These are phyloP conservation scores for Cetradonia linearis DNA, from an alignment of 495 filamentous ascomycete genomes.

Conservation along the genomic window DNA sequence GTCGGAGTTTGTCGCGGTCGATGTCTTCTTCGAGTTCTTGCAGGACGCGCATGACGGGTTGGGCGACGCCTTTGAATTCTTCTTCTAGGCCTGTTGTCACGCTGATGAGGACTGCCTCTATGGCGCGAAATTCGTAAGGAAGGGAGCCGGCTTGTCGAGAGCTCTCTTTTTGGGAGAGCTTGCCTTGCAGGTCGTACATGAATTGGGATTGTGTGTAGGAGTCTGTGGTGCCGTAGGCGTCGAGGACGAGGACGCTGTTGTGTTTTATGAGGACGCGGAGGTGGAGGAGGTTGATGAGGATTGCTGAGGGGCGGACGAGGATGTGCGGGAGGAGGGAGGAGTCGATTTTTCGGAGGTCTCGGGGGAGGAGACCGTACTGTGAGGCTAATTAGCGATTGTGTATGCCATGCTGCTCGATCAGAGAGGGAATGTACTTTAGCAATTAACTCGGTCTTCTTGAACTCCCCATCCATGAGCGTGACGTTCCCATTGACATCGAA, in stretches of 20 bases:
- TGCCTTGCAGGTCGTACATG: conserved; percentile 77
- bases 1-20: conserved; percentile 82
- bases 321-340: conserved; percentile 97
- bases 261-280: conserved; percentile 89
- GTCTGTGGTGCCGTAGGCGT: conserved; percentile 88
- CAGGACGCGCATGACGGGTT: conserved; percentile 81
- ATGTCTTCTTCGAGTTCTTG: conserved; percentile 93
- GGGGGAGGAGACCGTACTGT: conserved; percentile 89
- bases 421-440: conserved; percentile 56
- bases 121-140: conserved; percentile 54
- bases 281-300: conserved; percentile 89
- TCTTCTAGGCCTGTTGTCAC: conserved; percentile 79
- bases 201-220: conserved; percentile 93
- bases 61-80: conserved; percentile 85
- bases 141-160: conserved; percentile 40
- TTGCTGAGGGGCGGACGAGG: conserved; percentile 84
- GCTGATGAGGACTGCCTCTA: conserved; percentile 47
- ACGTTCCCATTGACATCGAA: conserved; percentile 90
- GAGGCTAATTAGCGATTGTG: conserved; percentile 23
- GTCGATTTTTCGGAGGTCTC: conserved; percentile 94
- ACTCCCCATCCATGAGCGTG: conserved; percentile 89
- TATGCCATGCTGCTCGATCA: not conserved
- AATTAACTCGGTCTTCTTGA: conserved; percentile 92
- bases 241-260: conserved; percentile 87
- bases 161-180: conserved; percentile 45